Evolutionary conservation across 805 yeast genomes (phyloP).

Genomic region (Candida sanyiensis): DNA sequence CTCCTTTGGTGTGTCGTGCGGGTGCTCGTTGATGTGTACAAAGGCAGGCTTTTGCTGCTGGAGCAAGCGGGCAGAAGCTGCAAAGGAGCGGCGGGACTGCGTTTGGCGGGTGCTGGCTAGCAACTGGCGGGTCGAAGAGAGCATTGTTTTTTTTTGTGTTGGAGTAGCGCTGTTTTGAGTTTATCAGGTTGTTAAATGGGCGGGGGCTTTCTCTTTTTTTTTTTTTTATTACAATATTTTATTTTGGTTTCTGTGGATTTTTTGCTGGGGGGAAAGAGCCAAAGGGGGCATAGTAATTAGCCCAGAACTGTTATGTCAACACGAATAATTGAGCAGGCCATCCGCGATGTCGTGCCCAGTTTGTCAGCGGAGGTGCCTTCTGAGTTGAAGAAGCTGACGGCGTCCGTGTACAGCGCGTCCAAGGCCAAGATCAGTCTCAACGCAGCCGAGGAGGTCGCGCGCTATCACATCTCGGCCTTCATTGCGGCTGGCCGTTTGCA

Average conservation of each 20-base stretch:
- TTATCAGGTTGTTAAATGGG: no score
- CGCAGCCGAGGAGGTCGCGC: constrained; percentile 53
- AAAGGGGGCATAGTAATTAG: no score
- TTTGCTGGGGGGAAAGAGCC: background rate
- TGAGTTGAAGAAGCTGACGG: constrained; percentile 27
- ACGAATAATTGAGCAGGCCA: constrained; percentile 29
- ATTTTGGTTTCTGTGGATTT: background rate
- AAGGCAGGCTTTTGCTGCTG: constrained; percentile 9
- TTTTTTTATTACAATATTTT: background rate
- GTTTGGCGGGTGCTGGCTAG: background rate
- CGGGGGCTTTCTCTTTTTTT: background rate
- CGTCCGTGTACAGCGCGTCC: constrained; percentile 41
- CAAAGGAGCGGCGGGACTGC: background rate
- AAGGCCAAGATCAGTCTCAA: constrained; percentile 44
- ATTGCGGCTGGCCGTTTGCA: constrained; percentile 49
- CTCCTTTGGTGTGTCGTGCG: constrained; percentile 43
- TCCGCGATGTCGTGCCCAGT: constrained; percentile 48
- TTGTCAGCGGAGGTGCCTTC: constrained; percentile 39
- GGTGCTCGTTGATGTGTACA: constrained; percentile 20
- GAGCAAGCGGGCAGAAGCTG: background rate
- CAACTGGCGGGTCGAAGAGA: background rate
- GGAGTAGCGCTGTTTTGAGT: background rate
- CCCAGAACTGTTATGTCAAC: constrained; percentile 20
- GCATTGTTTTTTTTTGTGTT: background rate
- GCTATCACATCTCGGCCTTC: constrained; percentile 63